These are phyloP conservation scores for Ligustrum vulgare DNA, from an alignment of 257 asterid genomes.

Conservation along the genomic window DNA sequence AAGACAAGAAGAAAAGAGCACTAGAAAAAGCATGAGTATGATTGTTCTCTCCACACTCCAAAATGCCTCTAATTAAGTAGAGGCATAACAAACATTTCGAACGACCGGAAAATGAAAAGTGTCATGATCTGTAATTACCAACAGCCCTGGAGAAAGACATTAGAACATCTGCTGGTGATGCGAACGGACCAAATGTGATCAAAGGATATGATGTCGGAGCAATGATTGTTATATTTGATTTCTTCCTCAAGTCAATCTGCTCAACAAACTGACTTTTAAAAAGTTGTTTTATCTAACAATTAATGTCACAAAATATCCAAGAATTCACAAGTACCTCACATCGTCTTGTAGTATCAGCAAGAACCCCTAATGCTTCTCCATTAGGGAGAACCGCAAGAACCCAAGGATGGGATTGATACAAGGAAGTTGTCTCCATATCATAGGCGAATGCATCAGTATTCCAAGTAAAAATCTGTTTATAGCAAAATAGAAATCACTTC, in stretches of 20 bases:
- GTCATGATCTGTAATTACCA: constrained; percentile 47
- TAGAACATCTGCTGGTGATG: constrained; percentile 85
- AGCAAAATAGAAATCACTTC: background rate
- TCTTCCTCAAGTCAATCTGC: constrained; percentile 85
- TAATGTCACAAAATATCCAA: constrained; percentile 10
- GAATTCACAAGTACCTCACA: constrained; percentile 66
- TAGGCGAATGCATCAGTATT: constrained; percentile 95
- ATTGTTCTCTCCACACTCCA: background rate
- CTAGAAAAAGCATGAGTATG: background rate
- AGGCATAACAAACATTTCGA: background rate
- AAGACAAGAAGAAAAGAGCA: background rate
- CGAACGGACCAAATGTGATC: constrained; percentile 87
- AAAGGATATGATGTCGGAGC: constrained; percentile 66
- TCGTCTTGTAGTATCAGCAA: constrained; percentile 89
- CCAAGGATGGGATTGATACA: constrained; percentile 99
- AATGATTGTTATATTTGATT: constrained; percentile 57
- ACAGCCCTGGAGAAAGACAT: constrained; percentile 68
- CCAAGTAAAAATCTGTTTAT: constrained; percentile 81
- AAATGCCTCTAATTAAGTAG: constrained; percentile 15
- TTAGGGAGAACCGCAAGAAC: constrained; percentile 79
- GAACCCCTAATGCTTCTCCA: constrained; percentile 88
- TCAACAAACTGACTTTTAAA: constrained; percentile 19
- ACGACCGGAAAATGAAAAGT: constrained; percentile 9
- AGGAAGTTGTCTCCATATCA: constrained; percentile 82
- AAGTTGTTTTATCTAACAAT: constrained; percentile 10